A percentile compares a stretch with the other conserved stretches of the same genome.
These are phyloP conservation scores for Aspergillus alliaceus DNA, from an alignment of 2,329 filamentous ascomycete genomes.

Conservation along the genomic window DNA sequence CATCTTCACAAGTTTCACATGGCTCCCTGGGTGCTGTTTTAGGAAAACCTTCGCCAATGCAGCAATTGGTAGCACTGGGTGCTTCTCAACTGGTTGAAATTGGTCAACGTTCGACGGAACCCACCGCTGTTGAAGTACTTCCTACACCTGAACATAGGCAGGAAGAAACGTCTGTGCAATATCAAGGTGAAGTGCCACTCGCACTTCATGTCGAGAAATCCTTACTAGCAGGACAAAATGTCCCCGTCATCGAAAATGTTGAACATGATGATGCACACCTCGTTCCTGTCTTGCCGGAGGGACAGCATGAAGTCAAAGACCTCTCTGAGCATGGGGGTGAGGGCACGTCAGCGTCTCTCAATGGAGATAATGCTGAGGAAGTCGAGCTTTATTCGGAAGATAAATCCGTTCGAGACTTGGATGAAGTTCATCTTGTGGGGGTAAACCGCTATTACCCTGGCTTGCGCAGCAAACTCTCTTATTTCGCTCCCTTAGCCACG, in stretches of 20 bases:
- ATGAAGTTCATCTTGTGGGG: slow-evolving; percentile 6
- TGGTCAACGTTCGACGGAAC: background rate
- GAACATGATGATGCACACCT: slow-evolving; percentile 1
- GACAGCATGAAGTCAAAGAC: background rate
- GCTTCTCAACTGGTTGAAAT: slow-evolving; percentile 21
- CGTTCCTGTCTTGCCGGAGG: background rate
- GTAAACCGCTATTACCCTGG: slow-evolving; percentile 34
- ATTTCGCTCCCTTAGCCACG: slow-evolving; percentile 44
- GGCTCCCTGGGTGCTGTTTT: background rate
- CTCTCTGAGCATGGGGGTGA: background rate
- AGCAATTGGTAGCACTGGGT: slow-evolving; percentile 22
- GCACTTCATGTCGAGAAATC: background rate
- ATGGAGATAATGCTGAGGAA: slow-evolving; percentile 6
- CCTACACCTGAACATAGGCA: slow-evolving; percentile 19
- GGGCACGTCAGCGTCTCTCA: background rate
- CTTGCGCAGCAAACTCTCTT: slow-evolving; percentile 42
- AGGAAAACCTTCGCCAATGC: background rate
- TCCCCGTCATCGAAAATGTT: background rate
- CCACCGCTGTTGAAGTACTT: background rate
- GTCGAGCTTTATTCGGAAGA: slow-evolving; percentile 12
- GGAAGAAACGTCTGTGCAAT: background rate
- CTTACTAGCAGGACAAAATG: background rate
- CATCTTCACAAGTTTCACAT: slow-evolving; percentile 1
- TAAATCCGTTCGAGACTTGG: slow-evolving; percentile 1
- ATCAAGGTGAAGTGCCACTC: background rate